These are phyloP conservation scores for Phtheirospermum japonicum DNA, from an alignment of 257 asterid genomes.

Conservation along the genomic window DNA sequence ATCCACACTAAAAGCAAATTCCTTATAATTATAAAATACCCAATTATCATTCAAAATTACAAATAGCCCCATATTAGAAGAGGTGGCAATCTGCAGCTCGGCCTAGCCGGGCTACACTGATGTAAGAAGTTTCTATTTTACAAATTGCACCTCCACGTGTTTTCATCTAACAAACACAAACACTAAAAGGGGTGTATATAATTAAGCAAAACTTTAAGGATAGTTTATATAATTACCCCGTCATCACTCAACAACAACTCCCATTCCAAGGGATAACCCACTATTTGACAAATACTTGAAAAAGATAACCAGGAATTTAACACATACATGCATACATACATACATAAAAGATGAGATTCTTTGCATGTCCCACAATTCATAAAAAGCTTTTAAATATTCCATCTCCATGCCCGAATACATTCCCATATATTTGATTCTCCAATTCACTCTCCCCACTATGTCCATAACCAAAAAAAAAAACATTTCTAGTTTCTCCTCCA, in stretches of 20 bases:
- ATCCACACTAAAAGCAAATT: slow-evolving; percentile 14
- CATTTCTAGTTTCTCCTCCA: not conserved
- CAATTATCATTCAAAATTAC: no score
- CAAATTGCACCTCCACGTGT: no score
- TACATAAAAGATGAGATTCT: slow-evolving; percentile 47
- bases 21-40: not conserved
- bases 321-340: not conserved
- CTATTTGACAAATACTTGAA: slow-evolving; percentile 1
- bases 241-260: slow-evolving; percentile 13
- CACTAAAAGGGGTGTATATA: not conserved
- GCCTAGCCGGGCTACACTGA: not conserved
- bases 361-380: slow-evolving; percentile 74
- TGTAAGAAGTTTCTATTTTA: not conserved
- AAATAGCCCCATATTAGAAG: no score
- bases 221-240: not conserved
- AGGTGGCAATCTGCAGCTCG: no score
- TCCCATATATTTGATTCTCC: slow-evolving; percentile 64
- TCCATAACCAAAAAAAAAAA: slow-evolving; percentile 12
- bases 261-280: slow-evolving; percentile 23
- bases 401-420: slow-evolving; percentile 43
- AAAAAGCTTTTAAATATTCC: slow-evolving; percentile 65
- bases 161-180: not conserved
- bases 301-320: slow-evolving; percentile 2
- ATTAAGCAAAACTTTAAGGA: not conserved
- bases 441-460: slow-evolving; percentile 23